Evolutionary conservation across 352 stramenopile species (phyloP).

Genomic region (Elongisporangium anandrum): DNA sequence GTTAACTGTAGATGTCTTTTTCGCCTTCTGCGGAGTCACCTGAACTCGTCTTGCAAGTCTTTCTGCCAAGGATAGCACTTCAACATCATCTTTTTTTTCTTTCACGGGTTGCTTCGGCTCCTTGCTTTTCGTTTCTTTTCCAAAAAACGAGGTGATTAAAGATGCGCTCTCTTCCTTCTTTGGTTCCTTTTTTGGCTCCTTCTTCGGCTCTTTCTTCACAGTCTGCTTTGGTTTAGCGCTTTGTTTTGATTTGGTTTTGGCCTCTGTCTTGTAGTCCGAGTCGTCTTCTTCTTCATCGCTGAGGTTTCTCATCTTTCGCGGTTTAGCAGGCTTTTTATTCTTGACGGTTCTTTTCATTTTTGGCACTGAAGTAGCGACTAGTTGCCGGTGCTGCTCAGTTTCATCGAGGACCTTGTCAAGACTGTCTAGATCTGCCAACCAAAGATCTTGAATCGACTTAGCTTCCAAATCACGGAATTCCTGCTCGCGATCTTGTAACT

Average conservation of each 20-base stretch:
- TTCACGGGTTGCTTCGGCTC: constrained; percentile 19
- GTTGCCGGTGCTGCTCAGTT: constrained; percentile 52
- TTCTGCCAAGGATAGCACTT: constrained; percentile 72
- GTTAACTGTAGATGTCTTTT: constrained; percentile 29
- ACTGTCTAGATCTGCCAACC: constrained; percentile 91
- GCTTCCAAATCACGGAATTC: constrained; percentile 81
- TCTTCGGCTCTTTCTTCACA: constrained; percentile 14
- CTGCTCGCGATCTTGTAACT: constrained; percentile 83
- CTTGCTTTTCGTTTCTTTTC: constrained; percentile 25
- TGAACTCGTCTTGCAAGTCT: constrained; percentile 52
- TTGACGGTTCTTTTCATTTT: constrained; percentile 49
- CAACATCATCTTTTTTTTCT: constrained; percentile 53
- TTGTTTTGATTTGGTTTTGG: constrained; percentile 13
- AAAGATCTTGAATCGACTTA: constrained; percentile 89
- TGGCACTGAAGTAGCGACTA: constrained; percentile 50
- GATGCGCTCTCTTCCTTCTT: constrained; percentile 21
- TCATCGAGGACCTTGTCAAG: constrained; percentile 72
- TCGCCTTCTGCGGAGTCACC: constrained; percentile 37
- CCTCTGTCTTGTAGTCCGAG: constrained; percentile 53
- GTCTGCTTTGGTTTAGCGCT: constrained; percentile 39
- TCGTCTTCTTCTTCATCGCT: constrained; percentile 47
- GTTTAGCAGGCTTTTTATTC: constrained; percentile 42
- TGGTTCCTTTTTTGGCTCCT: constrained; percentile 19
- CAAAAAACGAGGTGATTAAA: constrained; percentile 54
- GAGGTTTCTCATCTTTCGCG: constrained; percentile 38